phyloP scores from a whole-genome alignment of 768 basidiomycete species.

The Mycena filopes region DNA sequence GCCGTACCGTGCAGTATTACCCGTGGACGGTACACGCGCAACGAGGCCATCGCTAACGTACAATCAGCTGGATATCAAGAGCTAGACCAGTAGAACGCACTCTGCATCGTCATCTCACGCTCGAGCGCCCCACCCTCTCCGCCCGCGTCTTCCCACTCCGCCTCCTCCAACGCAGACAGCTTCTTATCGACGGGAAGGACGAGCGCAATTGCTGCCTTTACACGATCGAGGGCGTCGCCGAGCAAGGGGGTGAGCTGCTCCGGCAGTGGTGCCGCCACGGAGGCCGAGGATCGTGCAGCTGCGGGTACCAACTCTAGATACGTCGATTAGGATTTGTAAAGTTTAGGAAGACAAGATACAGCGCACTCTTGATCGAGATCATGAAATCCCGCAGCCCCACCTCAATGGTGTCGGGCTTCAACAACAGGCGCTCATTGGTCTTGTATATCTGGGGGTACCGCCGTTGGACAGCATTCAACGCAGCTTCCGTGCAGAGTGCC shows the following conservation, averaged over 20 bases:
- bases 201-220: conserved; percentile 76
- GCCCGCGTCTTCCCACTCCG: conserved; percentile 86
- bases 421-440: conserved; percentile 82
- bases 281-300: conserved; percentile 90
- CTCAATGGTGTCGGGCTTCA: conserved; percentile 87
- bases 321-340: conserved; percentile 9
- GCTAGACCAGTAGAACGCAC: conserved; percentile 54
- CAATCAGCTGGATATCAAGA: conserved; percentile 16
- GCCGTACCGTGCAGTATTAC: conserved; percentile 81
- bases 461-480: conserved; percentile 94
- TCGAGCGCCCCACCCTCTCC: conserved; percentile 87
- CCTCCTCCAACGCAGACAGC: conserved; percentile 90
- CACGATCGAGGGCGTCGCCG: conserved; percentile 69
- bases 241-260: conserved; percentile 86
- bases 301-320: conserved; percentile 90
- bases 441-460: conserved; percentile 98
- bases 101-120: conserved; percentile 88
- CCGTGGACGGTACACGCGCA: conserved; percentile 91
- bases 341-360: conserved; percentile 9
- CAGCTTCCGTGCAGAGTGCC: conserved; percentile 98
- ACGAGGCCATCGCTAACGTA: conserved; percentile 85
- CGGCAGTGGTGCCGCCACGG: conserved; percentile 87
- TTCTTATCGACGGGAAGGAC: conserved; percentile 86
- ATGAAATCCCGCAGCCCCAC: conserved; percentile 93
- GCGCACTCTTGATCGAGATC: conserved; percentile 94